Percentiles rank a stretch among this genome's conserved stretches.
Evolutionary conservation across 1,139 yeast species (phyloP).

Genomic region (Yamadazyma kanchanaburiensis): DNA sequence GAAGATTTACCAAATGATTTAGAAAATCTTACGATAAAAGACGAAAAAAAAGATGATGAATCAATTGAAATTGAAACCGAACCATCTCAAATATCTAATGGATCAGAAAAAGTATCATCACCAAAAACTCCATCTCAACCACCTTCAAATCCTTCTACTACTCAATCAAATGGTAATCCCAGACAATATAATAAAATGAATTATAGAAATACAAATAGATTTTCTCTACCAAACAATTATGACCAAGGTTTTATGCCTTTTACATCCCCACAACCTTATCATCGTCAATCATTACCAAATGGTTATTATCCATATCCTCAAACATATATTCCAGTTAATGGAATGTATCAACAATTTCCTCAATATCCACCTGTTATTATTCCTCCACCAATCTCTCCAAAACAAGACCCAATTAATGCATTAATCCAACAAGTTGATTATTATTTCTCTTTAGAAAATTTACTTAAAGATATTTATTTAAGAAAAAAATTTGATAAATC

Average conservation of each 20-base stretch:
- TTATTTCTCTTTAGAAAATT: conserved; percentile 84
- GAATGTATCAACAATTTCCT: conserved; percentile 7
- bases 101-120: neutral
- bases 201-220: conserved; percentile 13
- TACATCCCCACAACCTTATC: conserved; percentile 12
- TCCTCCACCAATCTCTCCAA: conserved; percentile 49
- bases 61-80: neutral
- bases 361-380: conserved; percentile 26
- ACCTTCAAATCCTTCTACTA: neutral
- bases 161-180: conserved; percentile 5
- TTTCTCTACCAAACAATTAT: conserved; percentile 11
- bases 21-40: conserved; percentile 1
- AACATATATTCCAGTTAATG: conserved; percentile 6
- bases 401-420: conserved; percentile 46
- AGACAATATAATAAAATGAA: conserved; percentile 14
- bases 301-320: conserved; percentile 10
- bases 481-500: conserved; percentile 73
- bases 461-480: conserved; percentile 74
- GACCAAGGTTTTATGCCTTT: conserved; percentile 11
- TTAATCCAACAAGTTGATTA: conserved; percentile 74
- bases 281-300: conserved; percentile 13
- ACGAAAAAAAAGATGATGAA: neutral
- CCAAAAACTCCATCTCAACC: neutral
- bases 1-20: neutral
- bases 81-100: neutral